These are phyloP conservation scores for Carex pumila DNA, from an alignment of 176 grass and related monocot species.

Conservation along the genomic window DNA sequence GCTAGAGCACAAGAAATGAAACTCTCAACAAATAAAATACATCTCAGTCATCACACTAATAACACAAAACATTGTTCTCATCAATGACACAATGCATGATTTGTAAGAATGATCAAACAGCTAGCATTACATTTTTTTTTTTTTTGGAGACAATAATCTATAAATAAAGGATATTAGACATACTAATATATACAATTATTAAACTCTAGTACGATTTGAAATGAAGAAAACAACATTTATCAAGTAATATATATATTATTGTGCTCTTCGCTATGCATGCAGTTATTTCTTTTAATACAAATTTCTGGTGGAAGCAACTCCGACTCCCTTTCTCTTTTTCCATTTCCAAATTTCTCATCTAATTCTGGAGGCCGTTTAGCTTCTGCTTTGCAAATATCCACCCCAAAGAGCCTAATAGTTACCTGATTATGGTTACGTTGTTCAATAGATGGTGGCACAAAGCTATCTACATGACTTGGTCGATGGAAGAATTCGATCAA, in stretches of 20 bases:
- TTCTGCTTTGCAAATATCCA: constrained; percentile 6
- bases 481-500: constrained; percentile 23
- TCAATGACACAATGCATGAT: too few relatives aligned
- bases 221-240: background rate
- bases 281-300: background rate
- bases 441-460: background rate
- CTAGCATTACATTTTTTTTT: too few relatives aligned
- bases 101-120: too few relatives aligned
- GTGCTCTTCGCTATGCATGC: background rate
- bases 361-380: background rate
- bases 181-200: too few relatives aligned
- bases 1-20: background rate
- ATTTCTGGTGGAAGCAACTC: background rate
- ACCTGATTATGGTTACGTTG: background rate
- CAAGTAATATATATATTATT: background rate
- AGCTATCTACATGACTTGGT: background rate
- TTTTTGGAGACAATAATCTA: too few relatives aligned
- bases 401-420: constrained; percentile 5
- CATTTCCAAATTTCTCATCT: background rate
- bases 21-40: background rate
- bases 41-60: background rate
- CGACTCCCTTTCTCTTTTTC: background rate
- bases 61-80: background rate
- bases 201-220: too few relatives aligned
- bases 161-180: too few relatives aligned